These are phyloP conservation scores for Choanephora cucurbitarum DNA, from an alignment of 371 early-diverging fungal species.

Conservation along the genomic window DNA sequence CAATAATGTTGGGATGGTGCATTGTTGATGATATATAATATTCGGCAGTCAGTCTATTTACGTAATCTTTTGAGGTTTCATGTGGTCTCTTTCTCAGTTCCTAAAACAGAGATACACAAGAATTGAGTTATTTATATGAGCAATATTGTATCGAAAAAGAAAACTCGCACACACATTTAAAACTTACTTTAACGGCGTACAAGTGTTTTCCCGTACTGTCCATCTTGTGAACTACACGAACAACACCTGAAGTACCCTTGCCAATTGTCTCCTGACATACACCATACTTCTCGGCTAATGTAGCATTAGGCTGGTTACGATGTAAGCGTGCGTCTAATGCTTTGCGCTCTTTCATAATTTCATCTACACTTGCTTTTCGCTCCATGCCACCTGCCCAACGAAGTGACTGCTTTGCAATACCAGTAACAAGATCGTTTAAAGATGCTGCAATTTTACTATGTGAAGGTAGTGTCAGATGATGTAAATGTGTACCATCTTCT, in stretches of 20 bases:
- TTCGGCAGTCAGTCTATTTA: constrained; percentile 64
- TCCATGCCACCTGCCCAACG: constrained; percentile 23
- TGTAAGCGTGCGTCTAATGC: constrained; percentile 26
- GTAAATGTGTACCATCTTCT: constrained; percentile 38
- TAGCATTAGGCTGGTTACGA: constrained; percentile 19
- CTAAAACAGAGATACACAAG: constrained; percentile 23
- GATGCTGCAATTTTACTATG: constrained; percentile 37
- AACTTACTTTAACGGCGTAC: constrained; percentile 56
- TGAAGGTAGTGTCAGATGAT: constrained; percentile 36
- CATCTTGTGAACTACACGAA: constrained; percentile 45
- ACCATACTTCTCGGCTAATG: constrained; percentile 51
- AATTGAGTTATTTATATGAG: not conserved
- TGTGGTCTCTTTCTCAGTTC: constrained; percentile 62
- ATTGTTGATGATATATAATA: constrained; percentile 65
- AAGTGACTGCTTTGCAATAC: constrained; percentile 24
- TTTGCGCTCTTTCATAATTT: constrained; percentile 33
- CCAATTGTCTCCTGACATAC: constrained; percentile 54
- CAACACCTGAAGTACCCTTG: constrained; percentile 54
- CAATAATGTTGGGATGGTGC: constrained; percentile 66
- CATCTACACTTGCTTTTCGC: constrained; percentile 25
- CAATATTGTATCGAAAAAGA: not conserved
- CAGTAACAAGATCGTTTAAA: constrained; percentile 36
- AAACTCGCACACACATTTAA: not conserved
- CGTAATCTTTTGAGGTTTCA: constrained; percentile 63
- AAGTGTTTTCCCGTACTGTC: constrained; percentile 40